These are phyloP conservation scores for Kitagawia praeruptora DNA, from an alignment of 129 eudicot genomes.

Conservation along the genomic window DNA sequence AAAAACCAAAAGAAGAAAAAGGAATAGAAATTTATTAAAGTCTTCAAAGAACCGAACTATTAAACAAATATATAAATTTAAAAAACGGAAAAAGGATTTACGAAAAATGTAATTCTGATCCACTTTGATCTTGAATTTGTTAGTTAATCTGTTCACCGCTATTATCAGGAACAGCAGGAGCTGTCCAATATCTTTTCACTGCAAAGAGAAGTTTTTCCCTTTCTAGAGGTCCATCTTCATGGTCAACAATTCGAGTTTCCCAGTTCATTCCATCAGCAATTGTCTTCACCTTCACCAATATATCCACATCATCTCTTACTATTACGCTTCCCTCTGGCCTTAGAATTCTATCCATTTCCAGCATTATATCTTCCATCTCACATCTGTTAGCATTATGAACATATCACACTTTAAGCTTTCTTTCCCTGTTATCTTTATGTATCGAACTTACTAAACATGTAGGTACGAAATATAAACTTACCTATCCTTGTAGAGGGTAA, in stretches of 20 bases:
- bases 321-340: slow-evolving; percentile 93
- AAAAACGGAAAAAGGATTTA: not conserved
- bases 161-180: slow-evolving; percentile 41
- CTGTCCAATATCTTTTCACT: slow-evolving; percentile 87
- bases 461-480: not conserved
- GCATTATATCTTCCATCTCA: slow-evolving; percentile 88
- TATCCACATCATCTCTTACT: slow-evolving; percentile 81
- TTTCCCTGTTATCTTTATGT: not conserved
- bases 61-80: not conserved
- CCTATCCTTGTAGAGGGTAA: slow-evolving; percentile 74
- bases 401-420: not conserved
- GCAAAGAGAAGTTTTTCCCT: slow-evolving; percentile 94
- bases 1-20: not conserved
- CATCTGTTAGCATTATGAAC: slow-evolving; percentile 34
- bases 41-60: slow-evolving; percentile 8
- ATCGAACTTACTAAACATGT: not conserved
- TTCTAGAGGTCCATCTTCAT: slow-evolving; percentile 91
- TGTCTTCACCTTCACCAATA: slow-evolving; percentile 56
- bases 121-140: slow-evolving; percentile 5
- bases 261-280: slow-evolving; percentile 75
- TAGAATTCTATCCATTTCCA: slow-evolving; percentile 87
- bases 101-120: slow-evolving; percentile 6
- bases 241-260: slow-evolving; percentile 89
- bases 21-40: not conserved
- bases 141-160: slow-evolving; percentile 10